A percentile compares a stretch with the other conserved stretches of the same genome.
Evolutionary conservation across 371 early-diverging fungal genomes (phyloP).

Genomic region (Apophysomyces trapeziformis): DNA sequence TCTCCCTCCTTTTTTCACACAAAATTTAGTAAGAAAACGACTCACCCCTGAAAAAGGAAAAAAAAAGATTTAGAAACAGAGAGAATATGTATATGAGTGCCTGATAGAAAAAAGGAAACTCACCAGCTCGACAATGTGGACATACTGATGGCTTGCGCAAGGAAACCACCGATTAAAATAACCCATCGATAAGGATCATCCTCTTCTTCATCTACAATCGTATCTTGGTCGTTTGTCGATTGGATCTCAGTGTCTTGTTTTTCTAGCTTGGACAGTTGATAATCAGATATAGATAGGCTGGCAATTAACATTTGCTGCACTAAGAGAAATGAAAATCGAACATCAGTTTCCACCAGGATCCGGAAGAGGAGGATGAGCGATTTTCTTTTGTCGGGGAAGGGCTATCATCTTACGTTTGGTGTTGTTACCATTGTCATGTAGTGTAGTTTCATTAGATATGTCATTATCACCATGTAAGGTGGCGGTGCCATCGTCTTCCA

Average conservation of each 20-base stretch:
- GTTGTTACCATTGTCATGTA: slow-evolving; percentile 2
- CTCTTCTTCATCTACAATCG: slow-evolving; percentile 15
- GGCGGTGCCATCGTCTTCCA: neutral
- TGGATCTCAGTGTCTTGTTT: neutral
- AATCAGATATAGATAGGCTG: neutral
- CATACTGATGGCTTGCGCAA: slow-evolving; percentile 42
- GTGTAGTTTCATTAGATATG: neutral
- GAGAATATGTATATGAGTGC: neutral
- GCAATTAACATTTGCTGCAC: neutral
- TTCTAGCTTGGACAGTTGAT: neutral
- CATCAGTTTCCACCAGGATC: neutral
- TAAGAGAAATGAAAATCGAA: neutral
- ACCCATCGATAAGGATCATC: slow-evolving; percentile 39
- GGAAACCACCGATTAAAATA: slow-evolving; percentile 34
- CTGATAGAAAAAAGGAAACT: slow-evolving; percentile 10
- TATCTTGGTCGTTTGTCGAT: neutral
- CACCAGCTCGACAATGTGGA: slow-evolving; percentile 43
- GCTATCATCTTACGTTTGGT: slow-evolving; percentile 2
- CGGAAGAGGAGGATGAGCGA: no score
- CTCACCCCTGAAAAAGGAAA: slow-evolving; percentile 7
- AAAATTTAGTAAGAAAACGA: neutral
- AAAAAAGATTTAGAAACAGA: no score
- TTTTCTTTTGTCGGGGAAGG: no score
- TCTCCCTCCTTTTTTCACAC: neutral
- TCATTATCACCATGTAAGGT: neutral